Evolutionary conservation across 2,329 filamentous ascomycete genomes (phyloP).

Genomic region (Ascochyta lentis): DNA sequence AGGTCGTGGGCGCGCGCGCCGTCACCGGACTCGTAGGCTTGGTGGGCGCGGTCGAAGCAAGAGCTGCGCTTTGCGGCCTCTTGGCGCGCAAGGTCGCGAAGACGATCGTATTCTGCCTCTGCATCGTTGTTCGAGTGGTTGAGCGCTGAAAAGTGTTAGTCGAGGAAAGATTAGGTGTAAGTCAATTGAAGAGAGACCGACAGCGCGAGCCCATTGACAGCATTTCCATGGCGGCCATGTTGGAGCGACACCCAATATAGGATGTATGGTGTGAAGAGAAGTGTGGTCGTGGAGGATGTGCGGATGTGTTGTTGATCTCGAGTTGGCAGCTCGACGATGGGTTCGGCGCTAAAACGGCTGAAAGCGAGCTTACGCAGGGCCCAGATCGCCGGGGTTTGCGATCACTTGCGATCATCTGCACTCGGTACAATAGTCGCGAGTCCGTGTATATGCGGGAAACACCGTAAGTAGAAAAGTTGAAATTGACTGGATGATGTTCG

Average conservation of each 20-base stretch:
- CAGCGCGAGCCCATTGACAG: conserved; percentile 45
- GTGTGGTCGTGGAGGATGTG: conserved; percentile 1
- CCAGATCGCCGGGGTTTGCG: conserved; percentile 19
- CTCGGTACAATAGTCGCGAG: conserved; percentile 3
- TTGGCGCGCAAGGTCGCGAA: conserved; percentile 80
- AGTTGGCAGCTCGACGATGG: conserved; percentile 12
- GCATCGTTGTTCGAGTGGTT: conserved; percentile 44
- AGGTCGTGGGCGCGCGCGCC: conserved; percentile 82
- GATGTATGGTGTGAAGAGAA: conserved; percentile 1
- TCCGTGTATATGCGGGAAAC: not conserved
- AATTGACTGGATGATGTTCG: conserved; percentile 1
- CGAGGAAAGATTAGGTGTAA: not conserved
- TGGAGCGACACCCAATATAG: conserved; percentile 19
- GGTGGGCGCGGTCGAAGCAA: conserved; percentile 72
- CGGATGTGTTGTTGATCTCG: conserved; percentile 23
- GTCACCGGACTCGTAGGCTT: conserved; percentile 85
- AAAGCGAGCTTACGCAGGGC: conserved; percentile 16
- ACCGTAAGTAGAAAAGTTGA: conserved; percentile 4
- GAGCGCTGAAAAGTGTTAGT: conserved; percentile 35
- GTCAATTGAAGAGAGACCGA: conserved; percentile 23
- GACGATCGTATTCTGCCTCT: conserved; percentile 89
- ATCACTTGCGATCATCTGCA: conserved; percentile 3
- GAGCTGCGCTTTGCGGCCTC: conserved; percentile 79
- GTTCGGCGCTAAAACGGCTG: conserved; percentile 17
- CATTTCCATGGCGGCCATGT: conserved; percentile 44